These are phyloP conservation scores for Cardamine chenopodiifolia DNA, from an alignment of 345 rosid species.

Conservation along the genomic window DNA sequence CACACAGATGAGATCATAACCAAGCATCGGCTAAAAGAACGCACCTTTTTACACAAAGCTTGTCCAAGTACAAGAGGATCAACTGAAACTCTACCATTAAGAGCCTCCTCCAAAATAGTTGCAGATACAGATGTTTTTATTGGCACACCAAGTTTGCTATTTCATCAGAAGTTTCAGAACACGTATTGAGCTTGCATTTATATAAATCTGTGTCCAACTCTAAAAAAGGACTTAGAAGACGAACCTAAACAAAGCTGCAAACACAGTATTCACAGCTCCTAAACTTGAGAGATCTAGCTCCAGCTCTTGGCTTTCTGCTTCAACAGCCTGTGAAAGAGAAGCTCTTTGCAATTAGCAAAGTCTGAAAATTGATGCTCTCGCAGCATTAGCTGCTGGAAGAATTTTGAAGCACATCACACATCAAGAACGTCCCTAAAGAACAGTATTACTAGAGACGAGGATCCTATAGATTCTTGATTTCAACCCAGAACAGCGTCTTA, in stretches of 20 bases:
- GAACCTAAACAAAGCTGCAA: conserved; percentile 98
- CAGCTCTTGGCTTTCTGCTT: conserved; percentile 84
- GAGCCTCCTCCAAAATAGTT: conserved; percentile 93
- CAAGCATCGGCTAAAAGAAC: conserved; percentile 9
- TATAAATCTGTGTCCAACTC: background rate
- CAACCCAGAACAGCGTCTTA: conserved; percentile 1
- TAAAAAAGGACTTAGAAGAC: background rate
- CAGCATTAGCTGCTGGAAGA: conserved; percentile 11
- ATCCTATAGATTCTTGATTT: background rate
- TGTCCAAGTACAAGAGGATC: conserved; percentile 70
- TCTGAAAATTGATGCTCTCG: background rate
- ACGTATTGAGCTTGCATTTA: conserved; percentile 1
- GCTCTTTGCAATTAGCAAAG: conserved; percentile 5
- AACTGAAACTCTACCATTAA: conserved; percentile 71
- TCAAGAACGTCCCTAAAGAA: background rate
- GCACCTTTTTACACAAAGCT: conserved; percentile 74
- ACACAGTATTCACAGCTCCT: conserved; percentile 94
- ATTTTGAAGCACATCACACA: background rate
- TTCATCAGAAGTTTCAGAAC: conserved; percentile 22
- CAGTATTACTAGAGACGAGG: background rate
- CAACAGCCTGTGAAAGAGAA: conserved; percentile 72
- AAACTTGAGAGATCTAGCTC: conserved; percentile 98
- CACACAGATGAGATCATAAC: conserved; percentile 26
- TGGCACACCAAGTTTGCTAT: conserved; percentile 97
- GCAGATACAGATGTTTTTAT: conserved; percentile 98